Conservation (phyloP, 1,284 basidiomycete species). For the Melanopsichium pennsylvanicum region DNA sequence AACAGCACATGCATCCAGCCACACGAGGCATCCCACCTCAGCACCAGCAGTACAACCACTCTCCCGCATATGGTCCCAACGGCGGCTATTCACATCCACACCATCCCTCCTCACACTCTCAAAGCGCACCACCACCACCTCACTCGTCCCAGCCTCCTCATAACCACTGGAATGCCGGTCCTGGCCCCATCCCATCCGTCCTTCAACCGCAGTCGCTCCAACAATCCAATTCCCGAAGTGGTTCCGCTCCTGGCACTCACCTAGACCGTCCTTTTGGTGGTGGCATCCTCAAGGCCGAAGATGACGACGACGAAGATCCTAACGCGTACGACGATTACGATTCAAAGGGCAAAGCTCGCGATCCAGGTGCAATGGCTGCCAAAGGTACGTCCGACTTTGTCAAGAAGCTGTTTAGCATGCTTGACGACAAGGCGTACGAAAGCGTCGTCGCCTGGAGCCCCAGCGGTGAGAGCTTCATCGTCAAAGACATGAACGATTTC, state of each 20-base stretch:
- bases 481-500: slow-evolving; percentile 97
- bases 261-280: slow-evolving; percentile 23
- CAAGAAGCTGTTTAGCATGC: slow-evolving; percentile 90
- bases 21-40: slow-evolving; percentile 7
- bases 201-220: slow-evolving; percentile 24
- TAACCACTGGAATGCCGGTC: slow-evolving; percentile 30
- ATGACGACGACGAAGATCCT: slow-evolving; percentile 34
- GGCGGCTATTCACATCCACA: slow-evolving; percentile 20
- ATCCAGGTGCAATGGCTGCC: slow-evolving; percentile 20
- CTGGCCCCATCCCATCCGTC: slow-evolving; percentile 29
- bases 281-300: slow-evolving; percentile 20
- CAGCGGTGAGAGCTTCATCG: slow-evolving; percentile 87
- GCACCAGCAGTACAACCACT: slow-evolving; percentile 22
- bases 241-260: neutral
- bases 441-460: slow-evolving; percentile 86
- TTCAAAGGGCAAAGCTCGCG: slow-evolving; percentile 25
- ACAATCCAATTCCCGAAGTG: too few relatives aligned
- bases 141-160: slow-evolving; percentile 14
- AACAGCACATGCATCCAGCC: slow-evolving; percentile 22
- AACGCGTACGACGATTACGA: slow-evolving; percentile 34
- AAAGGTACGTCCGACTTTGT: slow-evolving; percentile 77
- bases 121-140: slow-evolving; percentile 6
- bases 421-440: slow-evolving; percentile 79
- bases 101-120: slow-evolving; percentile 16
- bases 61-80: slow-evolving; percentile 7